Conservation (phyloP, 148 eudicot species). For the Limonium bicolor region DNA sequence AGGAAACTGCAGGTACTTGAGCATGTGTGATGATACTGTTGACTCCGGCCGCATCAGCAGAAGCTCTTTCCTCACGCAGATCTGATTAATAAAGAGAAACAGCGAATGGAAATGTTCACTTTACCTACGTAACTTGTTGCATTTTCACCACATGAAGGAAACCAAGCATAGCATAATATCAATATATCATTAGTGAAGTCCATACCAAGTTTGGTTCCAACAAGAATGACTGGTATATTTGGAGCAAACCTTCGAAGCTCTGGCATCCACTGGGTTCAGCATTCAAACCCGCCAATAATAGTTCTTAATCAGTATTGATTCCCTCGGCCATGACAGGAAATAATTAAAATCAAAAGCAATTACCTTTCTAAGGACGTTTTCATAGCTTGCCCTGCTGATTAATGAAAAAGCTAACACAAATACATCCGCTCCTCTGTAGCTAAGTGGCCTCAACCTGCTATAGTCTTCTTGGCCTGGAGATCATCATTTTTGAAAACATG, state of each 20-base stretch:
- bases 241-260: constrained; percentile 99
- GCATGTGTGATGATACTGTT: constrained; percentile 54
- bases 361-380: constrained; percentile 95
- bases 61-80: constrained; percentile 75
- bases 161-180: too few relatives aligned
- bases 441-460: constrained; percentile 90
- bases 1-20: too few relatives aligned
- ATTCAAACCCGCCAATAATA: too few relatives aligned
- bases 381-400: constrained; percentile 88
- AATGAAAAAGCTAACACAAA: constrained; percentile 90
- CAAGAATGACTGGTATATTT: constrained; percentile 87
- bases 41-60: constrained; percentile 62
- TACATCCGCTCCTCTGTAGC: constrained; percentile 91
- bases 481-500: neutral
- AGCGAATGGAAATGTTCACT: too few relatives aligned
- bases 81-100: too few relatives aligned
- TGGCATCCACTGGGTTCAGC: constrained; percentile 99
- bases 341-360: too few relatives aligned
- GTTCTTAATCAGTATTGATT: too few relatives aligned
- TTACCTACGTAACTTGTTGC: too few relatives aligned
- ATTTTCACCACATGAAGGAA: too few relatives aligned
- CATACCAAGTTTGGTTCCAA: constrained; percentile 95
- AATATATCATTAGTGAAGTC: too few relatives aligned
- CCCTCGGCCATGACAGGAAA: too few relatives aligned
- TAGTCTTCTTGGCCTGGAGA: constrained; percentile 84